A percentile compares a stretch with the other conserved stretches of the same genome.
Conservation (phyloP, 345 rosid species). For the Syzygium aqueum region DNA sequence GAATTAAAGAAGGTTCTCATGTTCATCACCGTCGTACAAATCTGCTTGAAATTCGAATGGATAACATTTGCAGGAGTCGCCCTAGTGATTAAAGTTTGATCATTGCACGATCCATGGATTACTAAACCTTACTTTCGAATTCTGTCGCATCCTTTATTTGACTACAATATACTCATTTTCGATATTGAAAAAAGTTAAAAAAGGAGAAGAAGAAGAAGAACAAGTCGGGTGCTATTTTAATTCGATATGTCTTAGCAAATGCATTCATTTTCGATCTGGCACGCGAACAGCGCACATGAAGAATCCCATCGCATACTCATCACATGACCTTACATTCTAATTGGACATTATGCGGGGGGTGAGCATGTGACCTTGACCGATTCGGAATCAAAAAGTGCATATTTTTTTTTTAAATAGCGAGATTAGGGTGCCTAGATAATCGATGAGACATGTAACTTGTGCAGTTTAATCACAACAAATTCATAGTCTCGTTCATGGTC, state of each 20-base stretch:
- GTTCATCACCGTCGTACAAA: neutral
- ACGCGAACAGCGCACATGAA: neutral
- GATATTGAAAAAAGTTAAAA: neutral
- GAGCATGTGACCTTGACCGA: neutral
- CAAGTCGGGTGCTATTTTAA: neutral
- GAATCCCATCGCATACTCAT: fast-evolving
- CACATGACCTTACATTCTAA: neutral
- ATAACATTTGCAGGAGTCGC: neutral
- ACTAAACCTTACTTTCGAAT: neutral
- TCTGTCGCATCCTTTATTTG: neutral
- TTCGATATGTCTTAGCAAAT: neutral
- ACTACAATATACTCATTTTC: neutral
- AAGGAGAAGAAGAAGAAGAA: too few species aligned
- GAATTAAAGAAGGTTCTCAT: neutral
- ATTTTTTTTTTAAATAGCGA: neutral
- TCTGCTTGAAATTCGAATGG: neutral
- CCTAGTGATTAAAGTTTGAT: neutral
- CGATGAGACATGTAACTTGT: neutral
- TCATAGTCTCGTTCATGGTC: neutral
- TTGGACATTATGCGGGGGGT: neutral
- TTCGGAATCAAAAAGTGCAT: neutral
- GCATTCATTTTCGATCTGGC: neutral
- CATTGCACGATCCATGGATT: neutral
- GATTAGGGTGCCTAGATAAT: neutral
- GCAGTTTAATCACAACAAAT: neutral